These are phyloP conservation scores for Fusarium mangiferae DNA, from an alignment of 2,329 filamentous ascomycete species.

Conservation along the genomic window DNA sequence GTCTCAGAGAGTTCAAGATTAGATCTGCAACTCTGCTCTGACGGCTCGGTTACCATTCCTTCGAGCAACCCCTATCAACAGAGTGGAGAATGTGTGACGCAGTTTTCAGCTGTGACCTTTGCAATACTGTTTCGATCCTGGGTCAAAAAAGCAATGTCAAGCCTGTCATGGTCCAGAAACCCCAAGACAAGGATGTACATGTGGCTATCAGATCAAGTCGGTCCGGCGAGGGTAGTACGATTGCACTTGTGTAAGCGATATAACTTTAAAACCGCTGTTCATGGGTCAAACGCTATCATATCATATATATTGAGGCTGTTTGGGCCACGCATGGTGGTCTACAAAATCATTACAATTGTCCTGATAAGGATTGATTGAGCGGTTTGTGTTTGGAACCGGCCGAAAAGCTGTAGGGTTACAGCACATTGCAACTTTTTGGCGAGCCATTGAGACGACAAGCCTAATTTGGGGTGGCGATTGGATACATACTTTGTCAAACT, in stretches of 20 bases:
- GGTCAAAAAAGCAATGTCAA: slow-evolving; percentile 22
- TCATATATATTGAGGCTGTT: not conserved
- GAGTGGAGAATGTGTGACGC: slow-evolving; percentile 9
- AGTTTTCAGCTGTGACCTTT: slow-evolving; percentile 31
- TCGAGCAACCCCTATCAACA: slow-evolving; percentile 16
- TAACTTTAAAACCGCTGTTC: not conserved
- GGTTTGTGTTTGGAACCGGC: slow-evolving; percentile 1
- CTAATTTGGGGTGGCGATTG: slow-evolving; percentile 10
- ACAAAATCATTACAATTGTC: slow-evolving; percentile 1
- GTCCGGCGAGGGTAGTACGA: not conserved
- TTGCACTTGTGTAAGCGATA: not conserved
- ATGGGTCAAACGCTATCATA: not conserved
- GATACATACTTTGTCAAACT: slow-evolving; percentile 21
- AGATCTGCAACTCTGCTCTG: slow-evolving; percentile 36
- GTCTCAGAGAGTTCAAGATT: slow-evolving; percentile 21
- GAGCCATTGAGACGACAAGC: slow-evolving; percentile 5
- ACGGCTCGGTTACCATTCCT: slow-evolving; percentile 38
- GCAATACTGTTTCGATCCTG: slow-evolving; percentile 18
- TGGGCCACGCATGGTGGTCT: not conserved
- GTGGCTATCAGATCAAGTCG: not conserved
- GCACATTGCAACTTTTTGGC: not conserved
- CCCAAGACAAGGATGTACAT: not conserved
- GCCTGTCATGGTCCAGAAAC: slow-evolving; percentile 12
- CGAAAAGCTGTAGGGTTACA: slow-evolving; percentile 12
- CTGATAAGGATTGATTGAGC: not conserved